Evolutionary conservation across 345 rosid genomes (phyloP).

Genomic region (Brassica carinata): DNA sequence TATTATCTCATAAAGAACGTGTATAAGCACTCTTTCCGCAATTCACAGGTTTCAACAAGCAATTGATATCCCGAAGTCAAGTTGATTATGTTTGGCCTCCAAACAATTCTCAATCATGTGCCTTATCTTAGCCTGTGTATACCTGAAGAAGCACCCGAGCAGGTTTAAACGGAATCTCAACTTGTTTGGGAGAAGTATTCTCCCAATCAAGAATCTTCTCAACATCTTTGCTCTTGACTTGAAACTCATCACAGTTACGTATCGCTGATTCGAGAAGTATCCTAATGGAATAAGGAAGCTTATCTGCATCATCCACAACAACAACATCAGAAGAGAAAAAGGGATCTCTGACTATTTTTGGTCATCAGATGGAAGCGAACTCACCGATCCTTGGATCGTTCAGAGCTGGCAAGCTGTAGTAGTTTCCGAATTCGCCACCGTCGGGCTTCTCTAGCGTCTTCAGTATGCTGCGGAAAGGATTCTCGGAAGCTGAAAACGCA

Average conservation of each 20-base stretch:
- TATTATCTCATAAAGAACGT: not conserved
- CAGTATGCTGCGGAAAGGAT: slow-evolving; percentile 52
- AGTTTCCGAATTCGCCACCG: slow-evolving; percentile 95
- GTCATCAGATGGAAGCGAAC: slow-evolving; percentile 6
- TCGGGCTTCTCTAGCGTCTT: slow-evolving; percentile 71
- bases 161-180: slow-evolving; percentile 98
- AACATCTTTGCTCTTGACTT: slow-evolving; percentile 87
- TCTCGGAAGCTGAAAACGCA: slow-evolving; percentile 73
- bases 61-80: too few relatives aligned
- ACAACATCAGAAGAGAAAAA: not conserved
- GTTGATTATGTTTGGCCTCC: too few relatives aligned
- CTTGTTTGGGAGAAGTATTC: slow-evolving; percentile 83
- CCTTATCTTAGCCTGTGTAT: not conserved
- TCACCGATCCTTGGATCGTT: slow-evolving; percentile 96
- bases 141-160: slow-evolving; percentile 99
- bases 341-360: not conserved
- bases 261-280: slow-evolving; percentile 95
- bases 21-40: not conserved
- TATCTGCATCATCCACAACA: slow-evolving; percentile 52
- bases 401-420: slow-evolving; percentile 86
- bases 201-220: slow-evolving; percentile 98
- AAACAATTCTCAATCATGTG: too few relatives aligned
- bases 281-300: slow-evolving; percentile 88
- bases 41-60: too few relatives aligned
- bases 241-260: slow-evolving; percentile 96